Evolutionary conservation across 2,329 filamentous ascomycete genomes (phyloP).

Genomic region (Monilinia fructigena): DNA sequence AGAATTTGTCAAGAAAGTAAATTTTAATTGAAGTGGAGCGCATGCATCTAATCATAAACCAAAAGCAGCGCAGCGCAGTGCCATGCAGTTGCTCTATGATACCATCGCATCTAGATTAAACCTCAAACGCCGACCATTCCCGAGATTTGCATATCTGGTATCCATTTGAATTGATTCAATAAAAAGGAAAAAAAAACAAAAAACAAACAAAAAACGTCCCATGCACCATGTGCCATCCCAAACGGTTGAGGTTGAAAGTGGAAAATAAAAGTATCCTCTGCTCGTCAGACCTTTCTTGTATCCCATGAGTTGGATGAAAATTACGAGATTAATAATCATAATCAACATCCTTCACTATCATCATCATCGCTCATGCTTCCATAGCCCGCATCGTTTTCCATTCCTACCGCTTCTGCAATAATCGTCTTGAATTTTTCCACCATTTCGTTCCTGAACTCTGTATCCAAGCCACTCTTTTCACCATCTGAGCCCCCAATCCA

Average conservation of each 20-base stretch:
- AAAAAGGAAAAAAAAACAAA: not conserved
- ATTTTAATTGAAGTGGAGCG: constrained; percentile 5
- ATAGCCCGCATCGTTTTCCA: constrained; percentile 62
- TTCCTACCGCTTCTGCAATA: constrained; percentile 57
- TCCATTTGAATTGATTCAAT: constrained; percentile 5
- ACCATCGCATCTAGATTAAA: constrained; percentile 18
- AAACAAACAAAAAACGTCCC: not conserved
- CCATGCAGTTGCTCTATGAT: constrained; percentile 11
- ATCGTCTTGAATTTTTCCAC: constrained; percentile 56
- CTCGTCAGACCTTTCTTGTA: not conserved
- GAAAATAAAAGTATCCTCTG: not conserved
- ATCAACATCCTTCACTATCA: constrained; percentile 36
- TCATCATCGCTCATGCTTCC: constrained; percentile 53
- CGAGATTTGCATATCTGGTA: constrained; percentile 9
- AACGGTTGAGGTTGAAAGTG: not conserved
- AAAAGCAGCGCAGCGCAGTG: not conserved
- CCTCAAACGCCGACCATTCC: constrained; percentile 17
- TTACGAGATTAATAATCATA: not conserved
- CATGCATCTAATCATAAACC: not conserved
- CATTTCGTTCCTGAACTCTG: constrained; percentile 52
- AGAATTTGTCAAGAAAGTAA: not conserved
- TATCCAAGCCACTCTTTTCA: constrained; percentile 52
- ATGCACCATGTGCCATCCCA: not conserved
- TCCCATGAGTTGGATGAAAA: not conserved
- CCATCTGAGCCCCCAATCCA: constrained; percentile 58